These are phyloP conservation scores for Conidiobolus incongruus DNA, from an alignment of 371 early-diverging fungal species.

Conservation along the genomic window DNA sequence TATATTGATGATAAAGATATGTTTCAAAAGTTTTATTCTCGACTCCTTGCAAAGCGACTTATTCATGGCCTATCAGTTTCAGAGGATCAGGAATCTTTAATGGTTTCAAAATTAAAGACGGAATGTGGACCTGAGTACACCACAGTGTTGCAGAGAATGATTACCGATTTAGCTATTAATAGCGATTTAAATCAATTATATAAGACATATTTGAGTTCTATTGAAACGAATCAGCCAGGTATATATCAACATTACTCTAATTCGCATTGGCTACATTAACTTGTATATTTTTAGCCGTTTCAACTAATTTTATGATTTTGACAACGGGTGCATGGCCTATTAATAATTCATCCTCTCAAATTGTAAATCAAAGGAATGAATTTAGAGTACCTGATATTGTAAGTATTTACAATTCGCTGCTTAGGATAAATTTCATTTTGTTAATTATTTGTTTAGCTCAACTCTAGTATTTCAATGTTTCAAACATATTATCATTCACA, in stretches of 20 bases:
- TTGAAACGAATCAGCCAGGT: too few species aligned
- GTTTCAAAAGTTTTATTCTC: conserved; percentile 81
- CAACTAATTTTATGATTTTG: too few species aligned
- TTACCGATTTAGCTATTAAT: conserved; percentile 67
- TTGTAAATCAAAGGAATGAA: too few species aligned
- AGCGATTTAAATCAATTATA: conserved; percentile 55
- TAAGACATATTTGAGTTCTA: conserved; percentile 19
- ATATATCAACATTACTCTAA: conserved; percentile 5
- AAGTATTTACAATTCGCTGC: too few species aligned
- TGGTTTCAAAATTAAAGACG: conserved; percentile 68
- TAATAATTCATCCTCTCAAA: too few species aligned
- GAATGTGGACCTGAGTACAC: conserved; percentile 86
- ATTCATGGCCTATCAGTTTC: conserved; percentile 53
- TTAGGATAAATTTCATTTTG: too few species aligned
- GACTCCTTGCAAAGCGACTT: conserved; percentile 67
- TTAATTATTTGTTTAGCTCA: conserved; percentile 18
- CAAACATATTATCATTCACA: conserved; percentile 42
- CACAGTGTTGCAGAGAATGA: conserved; percentile 74
- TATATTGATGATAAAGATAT: conserved; percentile 88
- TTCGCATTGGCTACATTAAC: conserved; percentile 40
- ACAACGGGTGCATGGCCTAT: too few species aligned
- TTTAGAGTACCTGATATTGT: too few species aligned
- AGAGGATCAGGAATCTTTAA: conserved; percentile 61
- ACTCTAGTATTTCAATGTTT: conserved; percentile 41
- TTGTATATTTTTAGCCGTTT: conserved; percentile 62